Evolutionary conservation across 73 alveolate species (phyloP), one percentile per base, ranked within the genome.

Genomic region (Tetrahymena elliotti): DNA sequence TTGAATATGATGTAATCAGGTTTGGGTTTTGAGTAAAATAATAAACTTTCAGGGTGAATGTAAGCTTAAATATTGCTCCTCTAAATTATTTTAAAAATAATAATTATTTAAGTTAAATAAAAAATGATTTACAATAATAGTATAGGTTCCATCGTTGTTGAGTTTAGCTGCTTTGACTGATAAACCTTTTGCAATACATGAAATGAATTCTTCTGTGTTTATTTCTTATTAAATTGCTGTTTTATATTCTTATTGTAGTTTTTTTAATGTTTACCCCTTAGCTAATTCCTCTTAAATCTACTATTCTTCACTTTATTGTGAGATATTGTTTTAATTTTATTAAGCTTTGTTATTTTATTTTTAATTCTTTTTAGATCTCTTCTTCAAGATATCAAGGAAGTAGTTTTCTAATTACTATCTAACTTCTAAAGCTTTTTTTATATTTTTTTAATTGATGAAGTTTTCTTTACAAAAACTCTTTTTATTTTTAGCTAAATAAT

Each of bases 391-490:
- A 18, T 94, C 53, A 24, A 95, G 47, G 11, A 95, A 52, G 52
- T 97, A 97, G 40, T 96, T 97, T 39, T 82, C 95, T 83, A 98
- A 96, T 96, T 98, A 97, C 37, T 96, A 92, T 54, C 96, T 95
- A 53, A 98, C 98, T 83, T 97, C 98, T 53, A 96, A 53, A 38
- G 99, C 99, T 95, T 98, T 98, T 27, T 94, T 82, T 16, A 98
- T 88, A 24, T 98, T 96, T 95, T 98, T 98, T 84, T 98, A 98
- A 97, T 98, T 98, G 16, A 98, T 93, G 96, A 53, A 96, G 95
- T 98, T 97, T 93, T 98, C 99, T 96, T 95, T 98, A 33, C 97
- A 96, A 93, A 97, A 98, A 95, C 97, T 97, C 96, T 97, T 96
- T 38, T 95, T 96, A 94, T 97, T 98, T 88, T 96, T 95, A 33